phyloP scores from a whole-genome alignment of 768 basidiomycete genomes.

The Pholiota conissans region DNA sequence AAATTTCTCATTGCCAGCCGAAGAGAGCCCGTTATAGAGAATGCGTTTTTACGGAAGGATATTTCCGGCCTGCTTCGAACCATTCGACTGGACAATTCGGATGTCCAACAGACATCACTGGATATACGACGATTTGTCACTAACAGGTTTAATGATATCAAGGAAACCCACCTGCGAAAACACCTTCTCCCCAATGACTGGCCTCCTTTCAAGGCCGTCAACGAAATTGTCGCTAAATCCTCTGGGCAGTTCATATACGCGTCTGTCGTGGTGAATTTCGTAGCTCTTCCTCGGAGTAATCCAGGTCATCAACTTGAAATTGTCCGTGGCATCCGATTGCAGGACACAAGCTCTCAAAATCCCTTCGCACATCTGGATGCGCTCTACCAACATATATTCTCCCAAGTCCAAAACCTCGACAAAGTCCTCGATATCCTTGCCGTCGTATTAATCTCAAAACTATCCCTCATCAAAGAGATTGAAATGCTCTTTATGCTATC shows the following conservation, averaged over 20 bases:
- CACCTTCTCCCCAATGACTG: background rate
- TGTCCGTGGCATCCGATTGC: background rate
- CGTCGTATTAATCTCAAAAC: too few relatives aligned
- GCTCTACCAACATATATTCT: constrained; percentile 4
- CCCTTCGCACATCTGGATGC: constrained; percentile 11
- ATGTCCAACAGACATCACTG: background rate
- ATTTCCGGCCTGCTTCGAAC: background rate
- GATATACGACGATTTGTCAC: constrained; percentile 11
- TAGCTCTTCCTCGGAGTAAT: background rate
- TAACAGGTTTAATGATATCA: constrained; percentile 4
- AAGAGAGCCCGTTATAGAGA: constrained; percentile 10
- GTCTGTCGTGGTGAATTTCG: constrained; percentile 12
- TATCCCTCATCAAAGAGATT: too few relatives aligned
- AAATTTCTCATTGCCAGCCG: constrained; percentile 12
- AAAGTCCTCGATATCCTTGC: too few relatives aligned
- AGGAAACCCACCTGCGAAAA: background rate
- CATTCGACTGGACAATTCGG: constrained; percentile 2
- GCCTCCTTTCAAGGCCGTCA: constrained; percentile 7
- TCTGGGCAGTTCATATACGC: too few relatives aligned
- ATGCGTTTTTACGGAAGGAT: background rate
- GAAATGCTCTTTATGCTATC: too few relatives aligned
- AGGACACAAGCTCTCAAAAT: background rate
- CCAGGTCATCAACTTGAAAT: background rate
- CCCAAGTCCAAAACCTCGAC: too few relatives aligned
- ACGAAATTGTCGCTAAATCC: constrained; percentile 14